phyloP scores from a whole-genome alignment of 768 basidiomycete genomes.

The Psilocybe cyanescens region DNA sequence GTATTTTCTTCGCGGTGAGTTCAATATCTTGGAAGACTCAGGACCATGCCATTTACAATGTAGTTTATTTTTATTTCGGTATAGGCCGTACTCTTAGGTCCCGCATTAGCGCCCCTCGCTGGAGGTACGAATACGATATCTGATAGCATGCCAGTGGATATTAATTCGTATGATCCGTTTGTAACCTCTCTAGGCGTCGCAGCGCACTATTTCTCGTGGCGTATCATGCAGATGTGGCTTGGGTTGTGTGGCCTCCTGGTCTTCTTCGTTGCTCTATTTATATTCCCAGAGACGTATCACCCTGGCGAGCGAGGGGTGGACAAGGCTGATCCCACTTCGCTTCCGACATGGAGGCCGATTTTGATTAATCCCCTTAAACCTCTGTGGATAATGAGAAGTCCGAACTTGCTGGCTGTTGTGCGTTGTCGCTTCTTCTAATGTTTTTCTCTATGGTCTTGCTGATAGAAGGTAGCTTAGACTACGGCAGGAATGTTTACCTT shows the following conservation, averaged over 20 bases:
- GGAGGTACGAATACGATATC: slow-evolving; percentile 44
- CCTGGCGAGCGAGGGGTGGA: slow-evolving; percentile 61
- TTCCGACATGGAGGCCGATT: slow-evolving; percentile 34
- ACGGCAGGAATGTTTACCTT: slow-evolving; percentile 33
- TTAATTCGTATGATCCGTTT: neutral
- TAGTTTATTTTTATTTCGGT: neutral
- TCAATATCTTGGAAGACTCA: neutral
- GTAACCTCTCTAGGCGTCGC: slow-evolving; percentile 39
- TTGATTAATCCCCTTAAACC: slow-evolving; percentile 64
- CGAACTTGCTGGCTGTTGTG: slow-evolving; percentile 60
- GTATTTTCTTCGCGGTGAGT: slow-evolving; percentile 54
- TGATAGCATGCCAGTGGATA: neutral
- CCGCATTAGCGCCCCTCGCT: slow-evolving; percentile 60
- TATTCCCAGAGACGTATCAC: slow-evolving; percentile 70
- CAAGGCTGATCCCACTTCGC: slow-evolving; percentile 33
- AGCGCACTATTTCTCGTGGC: slow-evolving; percentile 71
- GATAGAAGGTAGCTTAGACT: slow-evolving; percentile 22
- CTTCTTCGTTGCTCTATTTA: slow-evolving; percentile 42
- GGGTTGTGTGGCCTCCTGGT: slow-evolving; percentile 42
- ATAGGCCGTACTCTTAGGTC: slow-evolving; percentile 58
- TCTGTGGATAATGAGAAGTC: slow-evolving; percentile 56
- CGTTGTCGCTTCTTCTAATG: slow-evolving; percentile 24
- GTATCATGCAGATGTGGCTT: slow-evolving; percentile 54
- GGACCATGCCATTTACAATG: neutral
- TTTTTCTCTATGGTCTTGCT: neutral